phyloP scores from a whole-genome alignment of 495 filamentous ascomycete genomes.

The Aspergillus indologenus region DNA sequence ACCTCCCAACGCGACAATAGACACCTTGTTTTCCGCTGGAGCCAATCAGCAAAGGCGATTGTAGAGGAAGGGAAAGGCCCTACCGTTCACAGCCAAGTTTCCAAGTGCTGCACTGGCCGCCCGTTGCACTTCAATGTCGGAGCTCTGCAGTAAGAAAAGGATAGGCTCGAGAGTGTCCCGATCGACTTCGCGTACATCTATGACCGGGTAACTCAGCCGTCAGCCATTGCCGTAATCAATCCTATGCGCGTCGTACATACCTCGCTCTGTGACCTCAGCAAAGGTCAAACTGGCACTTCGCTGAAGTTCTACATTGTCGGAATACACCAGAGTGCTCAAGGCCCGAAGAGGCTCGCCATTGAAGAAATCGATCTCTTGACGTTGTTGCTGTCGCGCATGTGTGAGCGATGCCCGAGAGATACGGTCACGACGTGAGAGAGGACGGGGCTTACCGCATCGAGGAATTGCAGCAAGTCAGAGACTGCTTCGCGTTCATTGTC shows the following conservation, averaged over 20 bases:
- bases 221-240: constrained; percentile 5
- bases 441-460: constrained; percentile 76
- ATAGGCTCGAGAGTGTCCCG: constrained; percentile 93
- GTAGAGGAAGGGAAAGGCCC: constrained; percentile 22
- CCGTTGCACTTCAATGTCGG: constrained; percentile 95
- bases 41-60: constrained; percentile 42
- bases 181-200: constrained; percentile 96
- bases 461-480: constrained; percentile 87
- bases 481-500: constrained; percentile 98
- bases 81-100: constrained; percentile 96
- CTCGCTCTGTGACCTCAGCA: constrained; percentile 97
- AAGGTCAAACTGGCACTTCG: constrained; percentile 97
- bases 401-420: constrained; percentile 15
- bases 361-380: constrained; percentile 94
- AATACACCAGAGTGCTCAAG: constrained; percentile 92
- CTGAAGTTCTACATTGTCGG: constrained; percentile 97
- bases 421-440: constrained; percentile 4
- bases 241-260: constrained; percentile 47
- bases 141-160: constrained; percentile 87
- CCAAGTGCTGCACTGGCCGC: constrained; percentile 94
- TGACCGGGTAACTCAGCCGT: constrained; percentile 5
- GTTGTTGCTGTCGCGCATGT: constrained; percentile 53
- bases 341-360: constrained; percentile 93
- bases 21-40: constrained; percentile 94
- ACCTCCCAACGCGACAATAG: constrained; percentile 89